Percentiles rank a stretch among this genome's conserved stretches.
These are phyloP conservation scores for Suillus plorans DNA, from an alignment of 768 basidiomycete species.

Conservation along the genomic window DNA sequence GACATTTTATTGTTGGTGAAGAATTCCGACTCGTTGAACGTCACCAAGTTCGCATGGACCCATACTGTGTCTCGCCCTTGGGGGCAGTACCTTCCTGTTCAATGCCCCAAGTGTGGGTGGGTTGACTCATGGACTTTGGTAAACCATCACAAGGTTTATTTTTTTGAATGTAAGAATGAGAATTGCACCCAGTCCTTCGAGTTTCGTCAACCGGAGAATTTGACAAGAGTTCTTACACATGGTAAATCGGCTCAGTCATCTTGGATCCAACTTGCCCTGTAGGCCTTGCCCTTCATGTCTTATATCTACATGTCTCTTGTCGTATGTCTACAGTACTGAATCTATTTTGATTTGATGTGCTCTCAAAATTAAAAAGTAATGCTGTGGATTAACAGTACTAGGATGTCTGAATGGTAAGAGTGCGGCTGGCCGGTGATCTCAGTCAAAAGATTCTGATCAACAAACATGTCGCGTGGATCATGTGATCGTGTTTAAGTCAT, in stretches of 20 bases:
- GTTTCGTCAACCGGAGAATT: neutral
- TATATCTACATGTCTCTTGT: neutral
- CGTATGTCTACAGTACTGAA: neutral
- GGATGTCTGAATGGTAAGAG: neutral
- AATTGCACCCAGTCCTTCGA: neutral
- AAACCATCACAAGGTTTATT: neutral
- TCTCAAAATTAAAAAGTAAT: neutral
- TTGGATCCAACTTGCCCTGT: neutral
- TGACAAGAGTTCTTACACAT: neutral
- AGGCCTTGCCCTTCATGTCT: neutral
- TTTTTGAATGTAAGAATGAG: neutral
- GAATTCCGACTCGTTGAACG: neutral
- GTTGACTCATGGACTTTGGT: neutral
- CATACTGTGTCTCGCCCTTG: neutral
- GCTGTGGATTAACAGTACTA: neutral
- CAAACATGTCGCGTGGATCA: neutral
- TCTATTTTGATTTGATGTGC: slow-evolving; percentile 1
- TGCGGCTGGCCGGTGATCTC: too few species aligned
- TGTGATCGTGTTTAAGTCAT: too few species aligned
- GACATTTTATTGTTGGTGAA: neutral
- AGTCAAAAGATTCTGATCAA: too few species aligned
- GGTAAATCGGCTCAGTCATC: neutral
- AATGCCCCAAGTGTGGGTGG: neutral
- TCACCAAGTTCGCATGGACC: neutral
- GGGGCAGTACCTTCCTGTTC: neutral